Base-by-base conservation (phyloP, 345 rosid genomes). In the Populus davidiana region DNA sequence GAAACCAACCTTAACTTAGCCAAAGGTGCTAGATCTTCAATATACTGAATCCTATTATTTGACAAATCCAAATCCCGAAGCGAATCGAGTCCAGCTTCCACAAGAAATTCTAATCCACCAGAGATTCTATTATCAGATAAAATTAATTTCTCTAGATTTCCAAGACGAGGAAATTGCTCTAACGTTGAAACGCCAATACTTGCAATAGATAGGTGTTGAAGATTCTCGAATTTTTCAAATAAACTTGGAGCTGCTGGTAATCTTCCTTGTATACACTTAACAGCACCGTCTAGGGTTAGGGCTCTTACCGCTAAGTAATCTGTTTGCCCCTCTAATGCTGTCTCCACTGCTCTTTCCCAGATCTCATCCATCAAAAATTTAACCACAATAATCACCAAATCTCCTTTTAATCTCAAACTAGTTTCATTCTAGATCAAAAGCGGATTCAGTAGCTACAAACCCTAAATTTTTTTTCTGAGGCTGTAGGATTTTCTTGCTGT, bases 321-420 rank as follows among this genome's bases (percentile, higher is more conserved):
- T 50, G 86, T 73, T 83, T 85, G 85, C 64, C 94, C 93, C 49
- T 80, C 94, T 54, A 90, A 77, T 27, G 93, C 92, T 72, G 91
- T 79, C 82, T 87, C 92, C 75, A 92, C 92, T 52, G 93, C 93
- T 79, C 88, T 76, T 79, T 92, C 91, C 97, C 97, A 92, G 81
- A 88, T 89, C 92, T 92, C 94, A 70, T 89, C 97, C 97, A 92
- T 88, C 72, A 66, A 64, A 63, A 16, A 35, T n/a, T 71, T 31
- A 11, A 71, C 16, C 8, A 71, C 68, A 73, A 61, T 9, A 59
- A 59, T 23, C 29, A n/a, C 63, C 29, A 23, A 59, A 59, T 54
- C 61, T 23, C 4, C 29, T 9, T 8, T 23, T 59, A 59, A 59
- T 59, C 14, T n/a, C 63, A 59, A 41, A 41, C 11, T 23, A 59